A percentile compares a stretch with the other conserved stretches of the same genome.
Evolutionary conservation across 139 green algal species (phyloP).

Genomic region (Eudorina sp.): DNA sequence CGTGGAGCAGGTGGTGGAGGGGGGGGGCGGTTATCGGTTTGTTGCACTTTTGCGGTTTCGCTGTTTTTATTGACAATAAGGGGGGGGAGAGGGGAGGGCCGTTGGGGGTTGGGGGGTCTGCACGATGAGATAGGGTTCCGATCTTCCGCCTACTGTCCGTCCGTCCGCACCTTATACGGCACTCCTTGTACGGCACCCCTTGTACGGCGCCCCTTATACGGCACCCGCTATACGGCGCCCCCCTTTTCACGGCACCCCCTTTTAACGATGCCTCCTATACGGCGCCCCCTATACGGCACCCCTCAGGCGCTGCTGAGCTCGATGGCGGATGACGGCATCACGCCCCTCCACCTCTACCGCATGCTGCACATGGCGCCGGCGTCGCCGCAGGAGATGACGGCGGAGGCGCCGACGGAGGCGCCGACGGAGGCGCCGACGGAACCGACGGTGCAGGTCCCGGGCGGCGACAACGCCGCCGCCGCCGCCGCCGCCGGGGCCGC

Average conservation of each 20-base stretch:
- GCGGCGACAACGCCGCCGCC: no score
- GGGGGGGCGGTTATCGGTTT: no score
- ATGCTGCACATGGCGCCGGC: constrained; percentile 1
- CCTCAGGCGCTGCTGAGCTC: background rate
- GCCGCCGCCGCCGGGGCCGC: no score
- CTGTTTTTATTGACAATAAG: no score
- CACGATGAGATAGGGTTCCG: background rate
- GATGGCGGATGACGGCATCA: background rate
- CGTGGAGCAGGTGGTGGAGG: background rate
- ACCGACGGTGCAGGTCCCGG: no score
- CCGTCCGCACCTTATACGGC: background rate
- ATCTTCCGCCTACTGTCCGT: background rate
- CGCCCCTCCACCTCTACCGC: constrained; percentile 3
- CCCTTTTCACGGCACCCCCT: background rate
- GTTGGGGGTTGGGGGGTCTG: no score
- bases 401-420: background rate
- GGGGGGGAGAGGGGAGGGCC: background rate
- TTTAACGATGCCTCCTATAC: background rate
- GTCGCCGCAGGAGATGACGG: no score
- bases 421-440: background rate
- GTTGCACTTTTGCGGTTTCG: background rate
- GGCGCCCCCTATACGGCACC: background rate
- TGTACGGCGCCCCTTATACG: background rate
- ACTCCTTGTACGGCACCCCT: background rate
- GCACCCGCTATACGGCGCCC: background rate